Evolutionary conservation across 2,329 filamentous ascomycete genomes (phyloP), one percentile per base, ranked within the genome.

Genomic region (Rhynchosporium agropyri): DNA sequence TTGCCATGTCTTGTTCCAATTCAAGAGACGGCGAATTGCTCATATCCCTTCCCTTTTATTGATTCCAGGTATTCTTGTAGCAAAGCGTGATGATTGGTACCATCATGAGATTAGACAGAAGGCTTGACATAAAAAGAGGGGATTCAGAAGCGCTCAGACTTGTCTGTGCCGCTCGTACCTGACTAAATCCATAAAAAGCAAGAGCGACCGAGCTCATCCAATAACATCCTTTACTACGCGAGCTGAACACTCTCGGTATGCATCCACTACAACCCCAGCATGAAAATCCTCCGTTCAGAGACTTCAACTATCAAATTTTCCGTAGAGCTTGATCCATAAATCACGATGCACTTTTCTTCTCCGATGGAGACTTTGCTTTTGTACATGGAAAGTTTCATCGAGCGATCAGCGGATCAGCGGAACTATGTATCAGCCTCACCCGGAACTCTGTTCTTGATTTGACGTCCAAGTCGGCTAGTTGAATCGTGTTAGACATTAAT

Each of bases 351-450:
- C 36, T 40, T 54, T 53, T 54, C n/a, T 7, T 12, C 1, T 54
- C 38, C 13, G 36, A 54, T 54, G 51, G 51, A 54, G 51, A 54
- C 33, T 28, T 40, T 33, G 38, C 29, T 54, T 54, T 54, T 40
- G 3, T 20, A 28, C 20, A 4, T n/a, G 7, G 36, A 7, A 54
- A 42, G 33, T 54, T 42, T 42, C 20, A 54, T 54, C 36, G 8
- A 40, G 36, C 3, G 38, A 57, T 57, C 54, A 46, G 40, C 38
- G 2, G 54, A 57, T 45, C 40, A 45, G 54, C 54, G 54, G 45
- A 45, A 45, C 26, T 40, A 45, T 57, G 4, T 9, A n/a, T 57
- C 54, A 57, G 54, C 54, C 54, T 57, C 54, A 57, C 3, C 54
- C 54, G 38, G 31, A 57, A 57, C 51, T 42, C 43, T 46, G 4